Evolutionary conservation across 495 filamentous ascomycete genomes (phyloP), one percentile per base, ranked within the genome.

Genomic region (Penicillium crystallinum): DNA sequence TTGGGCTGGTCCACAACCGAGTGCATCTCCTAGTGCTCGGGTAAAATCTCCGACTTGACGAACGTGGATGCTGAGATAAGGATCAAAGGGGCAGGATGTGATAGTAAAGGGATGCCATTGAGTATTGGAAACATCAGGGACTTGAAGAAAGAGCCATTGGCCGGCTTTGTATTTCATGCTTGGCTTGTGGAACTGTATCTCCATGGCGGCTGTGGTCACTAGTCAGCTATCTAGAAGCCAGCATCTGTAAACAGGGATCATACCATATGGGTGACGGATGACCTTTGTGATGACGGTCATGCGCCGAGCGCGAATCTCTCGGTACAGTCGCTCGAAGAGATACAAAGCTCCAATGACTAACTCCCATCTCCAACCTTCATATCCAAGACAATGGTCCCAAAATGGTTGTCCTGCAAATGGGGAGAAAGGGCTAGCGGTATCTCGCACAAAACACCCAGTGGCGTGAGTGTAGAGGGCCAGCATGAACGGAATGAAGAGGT

Each of bases 81-180:
- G 85, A 58, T 99, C 93, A 61, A 88, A 90, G 21, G 95, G 93
- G 70, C 95, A 97, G 44, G 95, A 97, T 10, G 93, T 99, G 73
- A 99, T 99, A 66, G 93, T 99, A 68, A 97, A 99, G 14, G 93
- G 93, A 71, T 99, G 93, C 93, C 93, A 99, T 74, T 99, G 92
- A 55, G 86, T 83, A 51, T 74, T 80, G 46, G 89, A 95, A 35
- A 99, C 84, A 5, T 87, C 82, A 2, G 93, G 93, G 9, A 96
- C 83, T 68, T 97, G 91, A 48, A 99, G 74, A 74, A 97, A 96
- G 17, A 97, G 81, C 90, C 91, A 99, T 68, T 99, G 93, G 31
- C 93, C 93, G 19, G 95, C 83, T 78, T 97, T 97, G 81, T 99
- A 99, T 59, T 86, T 90, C 87, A 99, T 95, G 53, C 86, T 90